Evolutionary conservation across 1,284 basidiomycete species (phyloP).

Genomic region (Filobasidium uniguttulatum): DNA sequence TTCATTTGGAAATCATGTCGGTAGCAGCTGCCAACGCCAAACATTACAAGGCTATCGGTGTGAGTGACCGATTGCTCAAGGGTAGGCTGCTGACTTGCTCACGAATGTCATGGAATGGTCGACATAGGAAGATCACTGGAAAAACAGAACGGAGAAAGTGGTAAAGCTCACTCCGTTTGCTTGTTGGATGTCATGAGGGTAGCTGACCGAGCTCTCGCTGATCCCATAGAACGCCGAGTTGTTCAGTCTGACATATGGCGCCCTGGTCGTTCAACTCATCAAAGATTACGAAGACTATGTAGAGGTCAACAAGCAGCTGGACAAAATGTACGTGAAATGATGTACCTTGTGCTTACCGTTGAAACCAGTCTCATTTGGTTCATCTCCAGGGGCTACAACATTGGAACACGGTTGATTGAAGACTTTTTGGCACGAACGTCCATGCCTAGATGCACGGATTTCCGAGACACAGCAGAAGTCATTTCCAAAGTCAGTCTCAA

Average conservation of each 20-base stretch:
- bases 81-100: neutral
- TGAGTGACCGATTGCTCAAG: slow-evolving; percentile 15
- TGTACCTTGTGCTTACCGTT: neutral
- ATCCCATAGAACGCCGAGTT: slow-evolving; percentile 74
- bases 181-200: neutral
- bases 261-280: slow-evolving; percentile 92
- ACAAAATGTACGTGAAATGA: slow-evolving; percentile 43
- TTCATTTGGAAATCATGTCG: slow-evolving; percentile 1
- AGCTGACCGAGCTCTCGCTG: too few species aligned
- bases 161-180: slow-evolving; percentile 48
- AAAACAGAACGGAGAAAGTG: slow-evolving; percentile 74
- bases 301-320: slow-evolving; percentile 55
- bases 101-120: neutral
- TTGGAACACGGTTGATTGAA: slow-evolving; percentile 89
- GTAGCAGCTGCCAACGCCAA: slow-evolving; percentile 17
- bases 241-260: slow-evolving; percentile 93
- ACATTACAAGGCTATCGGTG: slow-evolving; percentile 36
- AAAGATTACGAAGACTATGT: slow-evolving; percentile 98
- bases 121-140: slow-evolving; percentile 75
- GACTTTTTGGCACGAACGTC: slow-evolving; percentile 89
- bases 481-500: slow-evolving; percentile 53
- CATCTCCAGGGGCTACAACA: slow-evolving; percentile 84
- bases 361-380: neutral
- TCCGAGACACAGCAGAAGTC: slow-evolving; percentile 86
- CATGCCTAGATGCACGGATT: slow-evolving; percentile 73